Evolutionary conservation across 208 protist genomes (phyloP).

Genomic region (Trypanosoma scelopori): DNA sequence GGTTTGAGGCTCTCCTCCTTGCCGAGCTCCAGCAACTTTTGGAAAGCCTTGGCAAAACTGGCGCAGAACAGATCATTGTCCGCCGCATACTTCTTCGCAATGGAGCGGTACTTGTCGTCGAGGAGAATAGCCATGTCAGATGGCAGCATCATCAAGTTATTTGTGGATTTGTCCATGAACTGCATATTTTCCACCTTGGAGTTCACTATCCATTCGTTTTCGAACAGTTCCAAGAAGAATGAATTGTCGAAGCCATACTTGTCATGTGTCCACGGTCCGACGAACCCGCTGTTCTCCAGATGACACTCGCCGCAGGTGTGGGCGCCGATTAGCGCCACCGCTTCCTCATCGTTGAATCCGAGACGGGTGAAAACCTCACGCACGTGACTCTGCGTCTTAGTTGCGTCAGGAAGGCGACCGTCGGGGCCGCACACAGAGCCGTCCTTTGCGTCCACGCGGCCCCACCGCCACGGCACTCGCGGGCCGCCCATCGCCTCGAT

Average conservation of each 20-base stretch:
- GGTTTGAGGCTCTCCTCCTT: conserved; percentile 35
- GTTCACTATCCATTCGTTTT: conserved; percentile 84
- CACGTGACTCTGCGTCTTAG: conserved; percentile 72
- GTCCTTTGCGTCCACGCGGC: conserved; percentile 78
- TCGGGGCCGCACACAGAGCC: conserved; percentile 67
- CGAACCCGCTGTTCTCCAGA: conserved; percentile 74
- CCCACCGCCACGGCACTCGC: conserved; percentile 78
- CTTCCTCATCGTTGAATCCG: conserved; percentile 92
- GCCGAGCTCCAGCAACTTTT: conserved; percentile 78
- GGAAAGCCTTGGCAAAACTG: conserved; percentile 85
- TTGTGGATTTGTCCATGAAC: conserved; percentile 78
- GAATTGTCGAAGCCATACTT: conserved; percentile 92
- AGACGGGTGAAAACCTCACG: conserved; percentile 90
- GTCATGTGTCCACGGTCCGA: conserved; percentile 91
- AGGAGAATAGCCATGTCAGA: conserved; percentile 84
- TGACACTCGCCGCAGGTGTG: conserved; percentile 93
- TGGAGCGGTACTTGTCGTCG: conserved; percentile 78
- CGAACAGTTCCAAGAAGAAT: conserved; percentile 86
- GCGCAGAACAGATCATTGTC: conserved; percentile 89
- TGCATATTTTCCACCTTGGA: conserved; percentile 54
- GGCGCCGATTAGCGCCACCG: conserved; percentile 92
- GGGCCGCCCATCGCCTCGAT: conserved; percentile 93
- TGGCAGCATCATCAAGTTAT: conserved; percentile 93
- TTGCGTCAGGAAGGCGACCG: conserved; percentile 87
- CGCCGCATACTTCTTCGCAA: conserved; percentile 87